Evolutionary conservation across 768 basidiomycete genomes (phyloP).

Genomic region (Ephemerocybe angulata): DNA sequence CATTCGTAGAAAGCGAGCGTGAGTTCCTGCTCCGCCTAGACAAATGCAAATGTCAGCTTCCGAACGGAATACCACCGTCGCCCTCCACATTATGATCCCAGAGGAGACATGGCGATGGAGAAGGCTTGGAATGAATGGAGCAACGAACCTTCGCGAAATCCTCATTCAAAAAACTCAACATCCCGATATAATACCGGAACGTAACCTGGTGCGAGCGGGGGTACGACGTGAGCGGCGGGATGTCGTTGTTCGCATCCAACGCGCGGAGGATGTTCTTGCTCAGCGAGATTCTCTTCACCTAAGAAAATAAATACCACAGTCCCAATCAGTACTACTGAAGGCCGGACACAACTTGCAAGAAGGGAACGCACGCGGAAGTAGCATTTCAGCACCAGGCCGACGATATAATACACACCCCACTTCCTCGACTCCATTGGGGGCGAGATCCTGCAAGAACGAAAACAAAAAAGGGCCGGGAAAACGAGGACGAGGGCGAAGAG

Average conservation of each 20-base stretch:
- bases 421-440: conserved; percentile 71
- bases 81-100: too few relatives aligned
- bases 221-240: conserved; percentile 72
- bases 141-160: conserved; percentile 73
- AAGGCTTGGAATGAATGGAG: too few relatives aligned
- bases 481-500: background rate
- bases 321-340: background rate
- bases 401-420: conserved; percentile 92
- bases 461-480: background rate
- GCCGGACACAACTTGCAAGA: background rate
- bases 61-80: conserved; percentile 6
- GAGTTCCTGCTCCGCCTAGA: conserved; percentile 80
- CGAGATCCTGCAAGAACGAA: conserved; percentile 47
- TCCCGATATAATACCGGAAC: conserved; percentile 91
- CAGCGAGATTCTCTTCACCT: conserved; percentile 90
- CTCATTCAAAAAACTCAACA: conserved; percentile 91
- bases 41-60: conserved; percentile 2
- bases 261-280: conserved; percentile 91
- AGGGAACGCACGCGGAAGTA: conserved; percentile 78
- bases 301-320: too few relatives aligned
- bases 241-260: conserved; percentile 78
- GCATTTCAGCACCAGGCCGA: conserved; percentile 85
- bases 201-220: conserved; percentile 93
- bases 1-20: conserved; percentile 86
- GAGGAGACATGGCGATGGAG: background rate